phyloP scores from a whole-genome alignment of 805 yeast species.

The Peterozyma toletana region DNA sequence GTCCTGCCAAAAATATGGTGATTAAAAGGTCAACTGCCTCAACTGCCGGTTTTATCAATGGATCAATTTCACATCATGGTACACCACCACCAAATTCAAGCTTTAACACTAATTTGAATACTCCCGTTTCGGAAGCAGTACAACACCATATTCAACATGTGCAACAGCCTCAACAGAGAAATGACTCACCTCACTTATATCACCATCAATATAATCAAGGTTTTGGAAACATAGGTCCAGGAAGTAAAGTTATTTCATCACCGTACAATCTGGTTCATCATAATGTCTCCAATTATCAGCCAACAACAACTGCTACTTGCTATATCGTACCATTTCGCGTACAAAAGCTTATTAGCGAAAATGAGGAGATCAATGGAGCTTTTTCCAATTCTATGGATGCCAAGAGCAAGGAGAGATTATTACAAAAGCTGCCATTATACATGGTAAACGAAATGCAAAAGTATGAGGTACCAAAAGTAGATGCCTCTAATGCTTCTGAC shows the following conservation, averaged over 20 bases:
- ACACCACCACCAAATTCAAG: background rate
- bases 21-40: constrained; percentile 24
- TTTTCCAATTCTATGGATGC: constrained; percentile 4
- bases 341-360: constrained; percentile 2
- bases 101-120: no score
- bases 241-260: constrained; percentile 4
- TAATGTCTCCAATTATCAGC: constrained; percentile 1
- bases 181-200: constrained; percentile 17
- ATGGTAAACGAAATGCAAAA: constrained; percentile 4
- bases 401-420: constrained; percentile 6
- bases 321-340: constrained; percentile 4
- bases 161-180: constrained; percentile 15
- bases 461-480: constrained; percentile 1
- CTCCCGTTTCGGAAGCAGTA: no score
- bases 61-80: background rate
- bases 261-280: constrained; percentile 5
- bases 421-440: constrained; percentile 3
- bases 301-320: constrained; percentile 1
- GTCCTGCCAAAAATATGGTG: constrained; percentile 11
- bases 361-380: background rate
- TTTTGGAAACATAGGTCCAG: background rate
- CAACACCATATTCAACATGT: constrained; percentile 3
- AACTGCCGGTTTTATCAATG: no score
- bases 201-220: constrained; percentile 12
- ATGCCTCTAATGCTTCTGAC: constrained; percentile 23